Base-by-base conservation (phyloP, 352 stramenopile genomes). In the Pythium diclinum region DNA sequence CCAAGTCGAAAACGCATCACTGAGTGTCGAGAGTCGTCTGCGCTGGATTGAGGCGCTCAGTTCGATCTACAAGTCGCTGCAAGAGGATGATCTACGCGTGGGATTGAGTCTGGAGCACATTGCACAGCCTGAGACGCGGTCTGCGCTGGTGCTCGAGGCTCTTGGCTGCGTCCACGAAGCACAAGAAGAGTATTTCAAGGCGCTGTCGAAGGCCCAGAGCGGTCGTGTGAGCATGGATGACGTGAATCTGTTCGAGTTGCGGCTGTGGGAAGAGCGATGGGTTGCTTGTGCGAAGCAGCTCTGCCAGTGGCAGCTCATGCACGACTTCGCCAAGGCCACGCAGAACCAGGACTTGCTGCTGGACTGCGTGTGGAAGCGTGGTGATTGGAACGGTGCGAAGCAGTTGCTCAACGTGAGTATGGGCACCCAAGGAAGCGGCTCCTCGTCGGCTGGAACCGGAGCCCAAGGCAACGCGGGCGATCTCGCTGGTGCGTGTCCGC, bases 361-460 rank as follows among this genome's bases (percentile, higher is more conserved):
- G n/a, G 92, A 98, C 63, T 97, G 89, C 48, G 89, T 89, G 17
- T 97, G 88, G 88, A 98, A 97, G 76, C 85, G 88, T 17, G 86
- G 84, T 25, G 91, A 97, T 56, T 98, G 92, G 92, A 78, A 81
- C 44, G 79, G 80, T 32, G 81, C 89, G 16, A 96, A 96, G 56
- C 80, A 92, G 57, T 53, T 97, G 46, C 55, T 97, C 19, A 66
- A 65, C 11, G 52, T 66, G 17, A 71, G 58, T 30, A 60, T 71
- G 57, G 64, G 64, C 34, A 34, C 57, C 14, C 53, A 53, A 25
- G 47, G 25, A 11, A 42, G 42, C 10, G 56, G 23, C 21, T 81
- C 81, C 16, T 78, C 78, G 28, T 85, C 75, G 5, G 87, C 84
- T 76, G 78, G 85, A 57, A 84, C 81, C 0, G 85, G 76, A 1